Base-by-base conservation (phyloP, 164 flowering plant species). In the Saururus chinensis region DNA sequence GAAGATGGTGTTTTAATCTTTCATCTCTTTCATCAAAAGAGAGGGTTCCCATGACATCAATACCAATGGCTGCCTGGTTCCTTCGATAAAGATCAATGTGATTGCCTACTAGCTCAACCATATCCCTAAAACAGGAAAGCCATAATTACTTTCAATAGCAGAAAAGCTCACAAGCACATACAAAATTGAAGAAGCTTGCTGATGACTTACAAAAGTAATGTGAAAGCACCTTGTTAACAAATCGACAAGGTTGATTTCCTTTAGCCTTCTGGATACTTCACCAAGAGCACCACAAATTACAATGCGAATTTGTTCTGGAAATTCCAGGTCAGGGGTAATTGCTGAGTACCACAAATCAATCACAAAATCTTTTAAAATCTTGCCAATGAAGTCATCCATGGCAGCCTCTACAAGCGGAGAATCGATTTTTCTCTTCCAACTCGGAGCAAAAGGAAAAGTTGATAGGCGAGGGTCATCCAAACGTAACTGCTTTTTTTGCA, bases 21-120 rank as follows among this genome's bases (percentile, higher is more conserved):
- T 89, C 96, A 79, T 95, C 98, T 74, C 98, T 84, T 80, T 89
- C 90, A 75, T 95, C 96, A 53, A 82, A 81, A 20, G 99, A 86
- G 51, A 95, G 69, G 37, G 83, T 91, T 59, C 76, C 81, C 96
- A 95, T 91, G 54, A 91, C 95, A 69, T 95, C 96, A 62, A 70
- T 78, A 58, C 99, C 99, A 61, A 95, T 95, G 24, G 81, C 74
- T 58, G 84, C 76, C 63, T 91, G 99, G 75, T 87, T 91, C 76
- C 82, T 82, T 82, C 98, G 78, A 64, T 83, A 95, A 58, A 89
- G 86, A 26, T 95, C 99, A 25, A 95, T 66, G 71, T 91, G 96
- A 69, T 86, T 78, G 30, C 96, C 96, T 64, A 95, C 63, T 53
- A 95, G 71, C 70, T 91, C 88, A 59, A 89, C 83, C 63, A 83